phyloP scores from a whole-genome alignment of 176 grass and related monocot species.

The Carex cristatella region DNA sequence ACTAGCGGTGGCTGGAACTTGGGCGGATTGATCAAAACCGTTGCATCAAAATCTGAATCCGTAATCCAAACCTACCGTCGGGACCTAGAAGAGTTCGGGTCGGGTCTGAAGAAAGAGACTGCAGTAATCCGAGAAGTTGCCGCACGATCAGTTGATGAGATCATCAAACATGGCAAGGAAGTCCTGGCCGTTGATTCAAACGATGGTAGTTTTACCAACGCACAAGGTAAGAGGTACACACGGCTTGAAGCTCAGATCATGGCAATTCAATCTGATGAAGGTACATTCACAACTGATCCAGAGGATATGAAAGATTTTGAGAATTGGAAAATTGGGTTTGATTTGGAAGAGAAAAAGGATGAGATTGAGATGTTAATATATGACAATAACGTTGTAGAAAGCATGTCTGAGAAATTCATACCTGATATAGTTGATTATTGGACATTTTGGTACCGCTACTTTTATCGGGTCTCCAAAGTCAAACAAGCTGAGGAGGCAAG shows the following conservation, averaged over 20 bases:
- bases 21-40: constrained; percentile 62
- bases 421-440: constrained; percentile 51
- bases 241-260: constrained; percentile 75
- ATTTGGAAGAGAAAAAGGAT: constrained; percentile 45
- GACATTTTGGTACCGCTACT: constrained; percentile 79
- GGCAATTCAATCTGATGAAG: constrained; percentile 62
- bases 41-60: constrained; percentile 78
- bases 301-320: constrained; percentile 65
- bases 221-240: constrained; percentile 40
- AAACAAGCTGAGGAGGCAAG: constrained; percentile 82
- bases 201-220: constrained; percentile 24
- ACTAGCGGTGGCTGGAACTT: constrained; percentile 42
- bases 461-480: constrained; percentile 61
- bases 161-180: constrained; percentile 88
- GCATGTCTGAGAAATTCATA: constrained; percentile 52
- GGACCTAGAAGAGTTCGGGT: constrained; percentile 86
- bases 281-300: constrained; percentile 67
- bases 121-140: constrained; percentile 67
- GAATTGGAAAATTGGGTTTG: constrained; percentile 58
- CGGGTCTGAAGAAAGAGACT: constrained; percentile 86
- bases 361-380: constrained; percentile 73
- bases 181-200: constrained; percentile 32
- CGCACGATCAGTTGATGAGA: constrained; percentile 53
- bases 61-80: constrained; percentile 84
- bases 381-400: constrained; percentile 49